Evolutionary conservation across 768 basidiomycete species (phyloP).

Genomic region (Lactifluus subvellereus): DNA sequence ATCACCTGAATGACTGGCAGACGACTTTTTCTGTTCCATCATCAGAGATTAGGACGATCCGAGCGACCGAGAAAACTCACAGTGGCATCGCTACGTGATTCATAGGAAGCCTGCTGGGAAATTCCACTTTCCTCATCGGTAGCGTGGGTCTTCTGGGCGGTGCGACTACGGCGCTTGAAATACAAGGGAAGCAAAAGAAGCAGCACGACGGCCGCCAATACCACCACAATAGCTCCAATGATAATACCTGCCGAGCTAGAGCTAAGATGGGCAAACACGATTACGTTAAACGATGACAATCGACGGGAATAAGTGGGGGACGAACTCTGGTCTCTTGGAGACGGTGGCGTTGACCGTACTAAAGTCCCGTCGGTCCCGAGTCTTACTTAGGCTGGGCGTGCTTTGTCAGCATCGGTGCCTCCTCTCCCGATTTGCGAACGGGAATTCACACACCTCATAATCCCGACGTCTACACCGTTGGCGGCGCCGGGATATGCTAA

Average conservation of each 20-base stretch:
- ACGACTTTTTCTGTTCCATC: background rate
- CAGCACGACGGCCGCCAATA: background rate
- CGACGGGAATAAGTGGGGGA: background rate
- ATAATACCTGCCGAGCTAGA: background rate
- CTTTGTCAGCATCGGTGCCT: background rate
- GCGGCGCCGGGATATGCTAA: background rate
- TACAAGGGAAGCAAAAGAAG: slow-evolving; percentile 1
- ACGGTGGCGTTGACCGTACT: background rate
- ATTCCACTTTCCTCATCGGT: background rate
- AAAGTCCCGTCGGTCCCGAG: background rate
- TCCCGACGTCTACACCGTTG: too few relatives aligned
- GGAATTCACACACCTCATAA: slow-evolving; percentile 9
- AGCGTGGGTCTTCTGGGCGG: background rate
- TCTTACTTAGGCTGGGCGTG: background rate
- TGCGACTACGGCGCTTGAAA: background rate
- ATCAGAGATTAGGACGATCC: background rate
- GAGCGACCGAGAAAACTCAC: background rate
- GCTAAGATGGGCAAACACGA: background rate
- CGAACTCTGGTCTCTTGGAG: background rate
- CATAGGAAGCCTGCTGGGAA: background rate
- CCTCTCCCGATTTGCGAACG: too few relatives aligned
- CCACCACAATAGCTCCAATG: background rate
- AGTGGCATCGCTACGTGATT: background rate
- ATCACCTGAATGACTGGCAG: background rate
- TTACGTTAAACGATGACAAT: background rate